Evolutionary conservation across 2,329 filamentous ascomycete genomes (phyloP).

Genomic region (Phialocephala subalpina): DNA sequence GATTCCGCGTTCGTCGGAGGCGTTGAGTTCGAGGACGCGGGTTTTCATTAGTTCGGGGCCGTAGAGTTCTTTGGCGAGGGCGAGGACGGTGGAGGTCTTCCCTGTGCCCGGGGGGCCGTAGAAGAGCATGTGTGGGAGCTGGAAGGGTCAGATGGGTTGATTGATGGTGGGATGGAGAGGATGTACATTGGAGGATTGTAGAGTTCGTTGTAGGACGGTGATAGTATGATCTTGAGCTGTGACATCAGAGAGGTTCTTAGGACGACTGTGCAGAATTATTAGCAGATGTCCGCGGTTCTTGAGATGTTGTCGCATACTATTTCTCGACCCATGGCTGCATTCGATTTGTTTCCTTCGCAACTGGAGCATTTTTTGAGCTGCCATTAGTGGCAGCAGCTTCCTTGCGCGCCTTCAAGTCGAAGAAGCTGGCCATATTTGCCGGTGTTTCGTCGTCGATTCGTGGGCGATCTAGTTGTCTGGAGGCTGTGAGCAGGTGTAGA

Average conservation of each 20-base stretch:
- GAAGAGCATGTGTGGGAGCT: constrained; percentile 99
- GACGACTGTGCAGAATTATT: constrained; percentile 68
- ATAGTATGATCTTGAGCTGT: constrained; percentile 98
- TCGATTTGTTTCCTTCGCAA: constrained; percentile 67
- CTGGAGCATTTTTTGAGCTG: constrained; percentile 70
- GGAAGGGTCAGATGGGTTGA: constrained; percentile 30
- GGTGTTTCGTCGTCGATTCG: background rate
- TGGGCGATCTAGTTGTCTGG: background rate
- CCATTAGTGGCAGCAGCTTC: constrained; percentile 74
- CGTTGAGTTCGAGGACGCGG: constrained; percentile 98
- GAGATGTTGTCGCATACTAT: constrained; percentile 72
- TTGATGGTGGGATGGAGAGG: background rate
- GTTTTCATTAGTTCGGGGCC: constrained; percentile 92
- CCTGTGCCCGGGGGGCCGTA: constrained; percentile 97
- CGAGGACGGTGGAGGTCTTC: constrained; percentile 97
- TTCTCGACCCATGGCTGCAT: constrained; percentile 98
- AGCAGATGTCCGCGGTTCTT: constrained; percentile 41
- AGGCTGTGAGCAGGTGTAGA: background rate
- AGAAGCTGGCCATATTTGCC: constrained; percentile 82
- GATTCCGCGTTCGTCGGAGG: constrained; percentile 98
- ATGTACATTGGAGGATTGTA: constrained; percentile 89
- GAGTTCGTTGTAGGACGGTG: constrained; percentile 86
- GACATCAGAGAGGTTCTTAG: constrained; percentile 92
- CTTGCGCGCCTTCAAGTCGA: constrained; percentile 92
- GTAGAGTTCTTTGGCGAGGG: constrained; percentile 96